phyloP scores from a whole-genome alignment of 805 yeast species.

The Kazachstania taianensis region DNA sequence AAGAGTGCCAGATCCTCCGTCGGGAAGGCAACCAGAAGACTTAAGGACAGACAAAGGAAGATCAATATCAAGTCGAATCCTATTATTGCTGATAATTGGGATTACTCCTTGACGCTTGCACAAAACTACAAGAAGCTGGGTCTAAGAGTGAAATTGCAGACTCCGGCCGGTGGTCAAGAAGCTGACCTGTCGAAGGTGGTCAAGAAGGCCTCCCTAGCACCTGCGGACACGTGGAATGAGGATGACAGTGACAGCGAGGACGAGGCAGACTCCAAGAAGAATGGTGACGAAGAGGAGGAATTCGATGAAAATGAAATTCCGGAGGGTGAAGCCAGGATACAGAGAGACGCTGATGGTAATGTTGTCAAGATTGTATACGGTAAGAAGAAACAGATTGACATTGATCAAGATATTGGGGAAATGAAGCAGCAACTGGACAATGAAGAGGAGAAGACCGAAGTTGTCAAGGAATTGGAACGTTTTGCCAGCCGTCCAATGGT shows the following conservation, averaged over 20 bases:
- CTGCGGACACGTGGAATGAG: constrained; percentile 14
- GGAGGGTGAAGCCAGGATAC: constrained; percentile 68
- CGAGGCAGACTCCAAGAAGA: constrained; percentile 11
- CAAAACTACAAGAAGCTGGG: constrained; percentile 87
- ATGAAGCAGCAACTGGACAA: constrained; percentile 16
- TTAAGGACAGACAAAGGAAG: constrained; percentile 60
- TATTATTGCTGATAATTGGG: constrained; percentile 86
- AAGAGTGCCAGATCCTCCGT: constrained; percentile 68
- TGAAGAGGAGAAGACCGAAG: constrained; percentile 36
- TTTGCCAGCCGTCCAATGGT: constrained; percentile 36
- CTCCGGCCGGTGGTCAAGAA: constrained; percentile 75
- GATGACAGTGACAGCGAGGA: constrained; percentile 32
- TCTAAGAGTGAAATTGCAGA: constrained; percentile 53
- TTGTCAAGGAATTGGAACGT: constrained; percentile 60
- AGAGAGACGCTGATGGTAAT: constrained; percentile 59
- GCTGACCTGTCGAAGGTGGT: constrained; percentile 36
- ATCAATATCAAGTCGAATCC: constrained; percentile 63
- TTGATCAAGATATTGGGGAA: constrained; percentile 28
- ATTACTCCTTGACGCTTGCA: constrained; percentile 61
- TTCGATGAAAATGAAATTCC: constrained; percentile 47
- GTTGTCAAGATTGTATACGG: constrained; percentile 64
- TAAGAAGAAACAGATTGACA: constrained; percentile 36
- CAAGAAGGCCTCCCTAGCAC: constrained; percentile 28
- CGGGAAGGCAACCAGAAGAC: constrained; percentile 57
- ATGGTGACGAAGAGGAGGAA: constrained; percentile 17